phyloP scores from a whole-genome alignment of 352 stramenopile genomes.

The Phytopythium sindhum region DNA sequence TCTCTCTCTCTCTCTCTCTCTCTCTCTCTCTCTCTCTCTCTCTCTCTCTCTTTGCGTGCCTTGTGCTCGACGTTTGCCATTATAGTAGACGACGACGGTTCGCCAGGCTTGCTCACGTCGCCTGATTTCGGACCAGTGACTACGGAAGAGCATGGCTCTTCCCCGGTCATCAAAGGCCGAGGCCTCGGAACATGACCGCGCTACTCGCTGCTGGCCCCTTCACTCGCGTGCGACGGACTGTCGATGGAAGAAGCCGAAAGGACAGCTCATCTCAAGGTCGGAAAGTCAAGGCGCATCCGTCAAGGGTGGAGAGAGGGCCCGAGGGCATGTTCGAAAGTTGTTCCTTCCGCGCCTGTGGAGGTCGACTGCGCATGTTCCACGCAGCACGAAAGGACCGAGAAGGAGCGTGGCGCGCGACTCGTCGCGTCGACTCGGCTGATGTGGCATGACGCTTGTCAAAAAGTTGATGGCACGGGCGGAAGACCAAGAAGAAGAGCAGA shows the following conservation, averaged over 20 bases:
- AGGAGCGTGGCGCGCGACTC: not conserved
- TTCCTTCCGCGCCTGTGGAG: not conserved
- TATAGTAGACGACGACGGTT: not conserved
- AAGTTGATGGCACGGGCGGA: not conserved
- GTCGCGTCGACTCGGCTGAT: slow-evolving; percentile 1
- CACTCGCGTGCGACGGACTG: slow-evolving; percentile 1
- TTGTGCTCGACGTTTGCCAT: not conserved
- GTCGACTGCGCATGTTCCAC: not conserved
- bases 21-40: too few species aligned
- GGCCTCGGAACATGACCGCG: not conserved
- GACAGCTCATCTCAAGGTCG: slow-evolving; percentile 1
- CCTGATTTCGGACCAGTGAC: not conserved
- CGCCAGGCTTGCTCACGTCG: not conserved
- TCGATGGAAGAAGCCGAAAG: slow-evolving; percentile 6
- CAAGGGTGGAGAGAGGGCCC: not conserved
- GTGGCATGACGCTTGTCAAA: not conserved
- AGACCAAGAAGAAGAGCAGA: not conserved
- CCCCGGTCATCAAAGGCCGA: not conserved
- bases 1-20: too few species aligned
- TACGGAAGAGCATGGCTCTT: not conserved
- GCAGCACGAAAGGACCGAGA: not conserved
- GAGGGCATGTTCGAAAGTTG: not conserved
- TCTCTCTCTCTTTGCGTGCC: not conserved
- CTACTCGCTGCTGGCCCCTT: not conserved
- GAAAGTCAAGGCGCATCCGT: not conserved